Evolutionary conservation across 495 filamentous ascomycete species (phyloP), one percentile per base, ranked within the genome.

Genomic region (Chaetomium fimeti): DNA sequence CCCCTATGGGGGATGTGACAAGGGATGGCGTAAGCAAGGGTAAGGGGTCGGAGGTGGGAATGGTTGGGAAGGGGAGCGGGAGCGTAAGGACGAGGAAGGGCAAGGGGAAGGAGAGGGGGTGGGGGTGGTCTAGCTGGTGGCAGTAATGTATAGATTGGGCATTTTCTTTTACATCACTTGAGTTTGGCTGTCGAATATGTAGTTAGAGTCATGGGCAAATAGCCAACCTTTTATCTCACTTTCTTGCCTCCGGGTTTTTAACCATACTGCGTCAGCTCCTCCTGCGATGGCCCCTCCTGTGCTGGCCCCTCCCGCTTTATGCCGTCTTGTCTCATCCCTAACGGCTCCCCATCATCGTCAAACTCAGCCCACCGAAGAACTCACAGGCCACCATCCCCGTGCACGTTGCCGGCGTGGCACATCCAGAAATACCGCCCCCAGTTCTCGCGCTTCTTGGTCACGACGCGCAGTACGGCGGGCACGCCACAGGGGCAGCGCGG

Each of bases 401-500:
- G 90, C 16, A 86, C 82, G 69, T 87, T 91, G 5, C 88, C 87
- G 8, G 84, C 86, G 76, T 93, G 86, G 65, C 94, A 98, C 87
- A 90, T 91, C 93, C 93, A 98, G 80, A 96, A 93, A 72, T 97
- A 97, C 60, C 83, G 81, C 0, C 92, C 92, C 55, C 83, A 78
- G 59, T 86, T 93, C 67, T 89, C 87, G 47, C 83, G 86, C 72
- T 88, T 91, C 60, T 82, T 85, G 74, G 91, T 89, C 42, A 91
- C 89, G 64, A 91, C 92, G 29, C 91, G 80, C 64, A 98, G 77
- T 16, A 96, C 86, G 2, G 85, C 79, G 11, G 90, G 85, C 43
- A 91, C 77, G 2, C 82, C 82, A 69, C 93, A 96, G 52, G 80
- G 82, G 65, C 85, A 87, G 56, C 74, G 78, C 5, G 87, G 88